Evolutionary conservation across 805 yeast species (phyloP), one percentile per base, ranked within the genome.

Genomic region (Candida andamanensis): DNA sequence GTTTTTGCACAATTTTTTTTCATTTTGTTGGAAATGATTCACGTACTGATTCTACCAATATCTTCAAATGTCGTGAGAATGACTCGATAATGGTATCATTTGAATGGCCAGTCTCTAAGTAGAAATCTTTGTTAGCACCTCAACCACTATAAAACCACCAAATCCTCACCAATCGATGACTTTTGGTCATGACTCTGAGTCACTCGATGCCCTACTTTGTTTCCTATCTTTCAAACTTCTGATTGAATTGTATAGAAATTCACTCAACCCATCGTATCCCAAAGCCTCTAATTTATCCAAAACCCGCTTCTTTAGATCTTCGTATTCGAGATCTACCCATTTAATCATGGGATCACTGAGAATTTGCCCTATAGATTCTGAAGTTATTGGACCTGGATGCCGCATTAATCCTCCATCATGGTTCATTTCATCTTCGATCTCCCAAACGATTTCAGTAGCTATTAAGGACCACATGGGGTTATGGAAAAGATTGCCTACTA

Each of bases 341-440:
- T 30, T 37, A 12, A 37, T 52, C 27, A 50, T 57, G 1, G 33
- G 35, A 22, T 62, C 58, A 24, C 44, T 40, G 1, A 39, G 27
- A 5, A 75, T 34, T 4, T 41, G 47, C 5, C 41, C 33, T n/a
- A 72, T 68, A 6, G 71, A 59, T 2, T 48, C 52, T 29, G 59
- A 64, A n/a, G 70, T 63, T 8, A 75, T 45, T 1, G 81, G 81
- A 0, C 81, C 81, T 8, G 67, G 70, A 33, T 71, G 71, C 14
- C 78, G 49, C 4, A 47, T 45, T 10, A 54, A 50, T 10, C 65
- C 55, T 0, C 37, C 47, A 0, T 45, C 46, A 8, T 45, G 42
- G 3, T 42, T 37, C n/a, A n/a, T n/a, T n/a, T n/a, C n/a, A 30
- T 74, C 79, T 37, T 76, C 82, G 3, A 74, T 36, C 3, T 49